Base-by-base conservation (phyloP, 768 basidiomycete genomes). In the Wakefieldia striispora region DNA sequence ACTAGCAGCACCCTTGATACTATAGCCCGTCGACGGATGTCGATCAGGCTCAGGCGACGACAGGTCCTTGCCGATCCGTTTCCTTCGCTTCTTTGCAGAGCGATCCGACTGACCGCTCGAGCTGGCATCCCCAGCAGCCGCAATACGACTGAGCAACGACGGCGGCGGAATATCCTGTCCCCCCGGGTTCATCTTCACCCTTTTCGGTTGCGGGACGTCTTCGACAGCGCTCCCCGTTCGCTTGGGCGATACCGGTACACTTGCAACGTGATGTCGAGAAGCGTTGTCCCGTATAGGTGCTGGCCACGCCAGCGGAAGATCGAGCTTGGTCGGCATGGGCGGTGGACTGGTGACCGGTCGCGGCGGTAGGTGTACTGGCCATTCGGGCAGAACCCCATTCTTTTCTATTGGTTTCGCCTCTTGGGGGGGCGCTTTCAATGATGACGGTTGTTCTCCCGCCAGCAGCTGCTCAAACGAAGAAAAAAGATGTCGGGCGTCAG, bases 1-100 rank as follows among this genome's bases (percentile, higher is more conserved):
- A 39, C 47, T 71, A 39, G 80, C 80, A 21, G 80, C 80, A 43
- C 80, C 80, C 56, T 75, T 79, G 55, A 82, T 82, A 54, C 76
- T 80, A 53, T 66, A 75, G 35, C 77, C 79, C n/a, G 68, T 70
- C 36, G 63, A 60, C 11, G 73, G 72, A 54, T 57, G 58, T 50
- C 62, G 66, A 58, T 71, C 66, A 45, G 59, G 59, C 40, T 68
- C 66, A 36, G 59, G 53, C 36, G 63, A 53, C 35, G 63, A 60
- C 26, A 40, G 50, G 40, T 56, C 61, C 53, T 43, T 61, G 26
- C 55, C 53, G n/a, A 34, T 6, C 19, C 61, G 55, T 34, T 56
- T 67, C 39, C 29, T 55, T 38, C 58, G 55, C 43, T 8, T 61
- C 41, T 44, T 65, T 35, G 40, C 62, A 8, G 36, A 10, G 33